A percentile compares a stretch with the other conserved stretches of the same genome.
These are phyloP conservation scores for Globisporangium paroecandrum DNA, from an alignment of 352 stramenopile genomes.

Conservation along the genomic window DNA sequence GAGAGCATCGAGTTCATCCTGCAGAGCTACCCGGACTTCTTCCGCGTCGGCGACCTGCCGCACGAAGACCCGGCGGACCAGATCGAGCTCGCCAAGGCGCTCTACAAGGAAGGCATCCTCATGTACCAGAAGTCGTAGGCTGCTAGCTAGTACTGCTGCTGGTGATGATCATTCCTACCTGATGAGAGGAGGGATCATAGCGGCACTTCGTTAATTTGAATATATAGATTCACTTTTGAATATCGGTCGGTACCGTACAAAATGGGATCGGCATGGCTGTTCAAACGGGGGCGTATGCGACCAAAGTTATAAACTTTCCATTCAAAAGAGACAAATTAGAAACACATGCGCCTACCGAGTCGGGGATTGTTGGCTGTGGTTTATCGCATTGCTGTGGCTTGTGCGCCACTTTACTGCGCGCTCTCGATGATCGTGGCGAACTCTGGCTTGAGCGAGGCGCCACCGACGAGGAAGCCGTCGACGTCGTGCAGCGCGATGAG, in stretches of 20 bases:
- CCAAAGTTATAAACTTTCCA: neutral
- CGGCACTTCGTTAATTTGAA: neutral
- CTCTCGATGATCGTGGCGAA: conserved; percentile 86
- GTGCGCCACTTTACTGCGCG: conserved; percentile 32
- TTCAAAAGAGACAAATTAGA: conserved; percentile 1
- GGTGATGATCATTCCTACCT: neutral
- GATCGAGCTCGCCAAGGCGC: conserved; percentile 57
- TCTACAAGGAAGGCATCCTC: conserved; percentile 77
- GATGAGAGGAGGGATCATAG: neutral
- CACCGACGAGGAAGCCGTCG: conserved; percentile 94
- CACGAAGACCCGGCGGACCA: conserved; percentile 73
- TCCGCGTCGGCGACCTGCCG: conserved; percentile 71
- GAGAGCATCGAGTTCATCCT: conserved; percentile 80
- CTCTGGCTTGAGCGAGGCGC: conserved; percentile 91
- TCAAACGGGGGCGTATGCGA: neutral
- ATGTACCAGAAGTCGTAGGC: conserved; percentile 61
- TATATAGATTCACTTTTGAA: conserved; percentile 1
- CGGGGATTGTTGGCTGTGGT: neutral
- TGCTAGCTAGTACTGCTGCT: neutral
- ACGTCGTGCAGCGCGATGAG: conserved; percentile 86
- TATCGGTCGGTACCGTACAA: neutral
- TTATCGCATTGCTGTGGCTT: neutral
- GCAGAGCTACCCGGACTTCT: conserved; percentile 70
- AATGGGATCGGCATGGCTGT: neutral
- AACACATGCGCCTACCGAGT: neutral